Conservation (phyloP, 495 filamentous ascomycete species). For the Penicillium tannophilum region DNA sequence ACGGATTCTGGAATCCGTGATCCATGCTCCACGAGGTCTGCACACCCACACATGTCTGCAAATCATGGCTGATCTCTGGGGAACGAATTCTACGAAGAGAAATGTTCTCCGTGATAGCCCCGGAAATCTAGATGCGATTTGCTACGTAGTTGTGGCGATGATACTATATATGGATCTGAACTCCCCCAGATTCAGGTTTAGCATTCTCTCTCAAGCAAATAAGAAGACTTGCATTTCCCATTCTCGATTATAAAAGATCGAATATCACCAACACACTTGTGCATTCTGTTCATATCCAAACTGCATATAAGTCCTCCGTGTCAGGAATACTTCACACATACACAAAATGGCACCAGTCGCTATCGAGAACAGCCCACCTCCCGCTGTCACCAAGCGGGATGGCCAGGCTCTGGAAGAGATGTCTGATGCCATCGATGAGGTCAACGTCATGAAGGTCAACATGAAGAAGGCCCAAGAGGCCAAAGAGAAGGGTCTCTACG, state of each 20-base stretch:
- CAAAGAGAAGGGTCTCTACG: conserved; percentile 57
- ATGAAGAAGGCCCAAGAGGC: conserved; percentile 44
- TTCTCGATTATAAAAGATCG: not conserved
- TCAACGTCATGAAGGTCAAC: conserved; percentile 73
- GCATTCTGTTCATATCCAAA: not conserved
- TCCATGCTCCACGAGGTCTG: conserved; percentile 19
- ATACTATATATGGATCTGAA: conserved; percentile 26
- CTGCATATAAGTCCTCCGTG: not conserved
- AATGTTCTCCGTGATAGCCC: conserved; percentile 11
- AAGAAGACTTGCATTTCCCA: not conserved
- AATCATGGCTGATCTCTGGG: conserved; percentile 20
- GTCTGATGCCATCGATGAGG: conserved; percentile 77
- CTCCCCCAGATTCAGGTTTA: not conserved
- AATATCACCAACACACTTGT: not conserved
- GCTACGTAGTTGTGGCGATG: not conserved
- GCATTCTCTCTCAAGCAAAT: not conserved
- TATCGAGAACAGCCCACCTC: conserved; percentile 26
- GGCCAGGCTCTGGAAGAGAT: conserved; percentile 76
- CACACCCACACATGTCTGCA: conserved; percentile 17
- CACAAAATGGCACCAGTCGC: conserved; percentile 41
- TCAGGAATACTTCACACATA: conserved; percentile 5
- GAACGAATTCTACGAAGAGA: not conserved
- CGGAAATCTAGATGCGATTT: conserved; percentile 32
- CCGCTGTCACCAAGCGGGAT: conserved; percentile 49
- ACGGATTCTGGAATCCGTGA: conserved; percentile 35